Evolutionary conservation across 306 rosid species (phyloP).

Genomic region (Rubus idaeus): DNA sequence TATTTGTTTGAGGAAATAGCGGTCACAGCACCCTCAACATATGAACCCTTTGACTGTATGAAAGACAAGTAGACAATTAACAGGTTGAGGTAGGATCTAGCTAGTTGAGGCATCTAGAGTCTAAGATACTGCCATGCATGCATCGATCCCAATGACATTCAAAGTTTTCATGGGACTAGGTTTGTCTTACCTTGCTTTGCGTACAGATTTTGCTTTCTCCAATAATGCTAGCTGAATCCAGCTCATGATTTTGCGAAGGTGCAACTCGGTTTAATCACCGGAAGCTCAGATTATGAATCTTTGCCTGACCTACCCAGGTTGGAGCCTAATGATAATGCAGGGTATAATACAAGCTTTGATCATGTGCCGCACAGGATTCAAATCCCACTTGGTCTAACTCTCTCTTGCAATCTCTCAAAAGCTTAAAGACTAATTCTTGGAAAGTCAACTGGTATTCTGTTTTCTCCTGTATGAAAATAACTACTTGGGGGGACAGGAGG

Average conservation of each 20-base stretch:
- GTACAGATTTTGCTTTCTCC: background rate
- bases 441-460: background rate
- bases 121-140: background rate
- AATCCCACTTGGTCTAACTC: background rate
- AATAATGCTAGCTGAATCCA: background rate
- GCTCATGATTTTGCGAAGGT: background rate
- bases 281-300: background rate
- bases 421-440: background rate
- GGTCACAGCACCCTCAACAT: background rate
- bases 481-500: background rate
- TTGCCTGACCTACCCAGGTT: background rate
- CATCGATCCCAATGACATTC: background rate
- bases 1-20: background rate
- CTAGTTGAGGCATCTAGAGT: background rate
- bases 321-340: background rate
- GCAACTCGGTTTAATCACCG: background rate
- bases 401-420: background rate
- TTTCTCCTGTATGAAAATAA: background rate
- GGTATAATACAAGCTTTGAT: background rate
- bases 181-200: background rate
- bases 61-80: too few relatives aligned
- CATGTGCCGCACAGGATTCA: slow-evolving; percentile 15
- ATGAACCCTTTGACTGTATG: too few relatives aligned
- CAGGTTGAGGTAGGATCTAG: background rate
- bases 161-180: background rate